Conservation (phyloP, 805 yeast species). For the Lipomyces starkeyi region DNA sequence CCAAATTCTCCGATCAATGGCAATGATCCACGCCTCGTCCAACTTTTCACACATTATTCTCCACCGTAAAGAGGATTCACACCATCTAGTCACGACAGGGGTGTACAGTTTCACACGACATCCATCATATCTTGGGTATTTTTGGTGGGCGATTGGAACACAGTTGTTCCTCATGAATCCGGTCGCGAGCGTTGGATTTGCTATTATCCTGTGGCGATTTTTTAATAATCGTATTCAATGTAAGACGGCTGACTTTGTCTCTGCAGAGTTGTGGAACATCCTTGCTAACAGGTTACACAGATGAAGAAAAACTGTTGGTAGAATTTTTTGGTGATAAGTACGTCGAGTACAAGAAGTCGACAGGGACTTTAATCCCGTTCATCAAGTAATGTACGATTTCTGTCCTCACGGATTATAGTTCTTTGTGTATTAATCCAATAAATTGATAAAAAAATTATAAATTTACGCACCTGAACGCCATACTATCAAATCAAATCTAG, state of each 20-base stretch:
- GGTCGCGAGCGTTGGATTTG: conserved; percentile 60
- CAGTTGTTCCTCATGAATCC: conserved; percentile 76
- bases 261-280: not conserved
- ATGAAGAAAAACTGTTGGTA: conserved; percentile 71
- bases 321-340: conserved; percentile 77
- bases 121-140: conserved; percentile 91
- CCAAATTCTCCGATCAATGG: conserved; percentile 69
- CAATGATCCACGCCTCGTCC: conserved; percentile 87
- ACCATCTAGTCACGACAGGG: conserved; percentile 74
- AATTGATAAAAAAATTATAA: not conserved
- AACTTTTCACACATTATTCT: conserved; percentile 86
- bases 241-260: conserved; percentile 7
- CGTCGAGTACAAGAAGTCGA: conserved; percentile 54
- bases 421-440: not conserved
- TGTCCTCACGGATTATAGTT: not conserved
- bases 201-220: conserved; percentile 66
- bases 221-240: conserved; percentile 68
- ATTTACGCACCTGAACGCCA: not conserved
- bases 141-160: conserved; percentile 90
- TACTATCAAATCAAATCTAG: not conserved
- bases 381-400: conserved; percentile 39
- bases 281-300: conserved; percentile 15
- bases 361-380: conserved; percentile 71
- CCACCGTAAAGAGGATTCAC: conserved; percentile 57
- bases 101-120: conserved; percentile 70